Evolutionary conservation across 805 yeast genomes (phyloP).

Genomic region (Barnettozyma pratensis): DNA sequence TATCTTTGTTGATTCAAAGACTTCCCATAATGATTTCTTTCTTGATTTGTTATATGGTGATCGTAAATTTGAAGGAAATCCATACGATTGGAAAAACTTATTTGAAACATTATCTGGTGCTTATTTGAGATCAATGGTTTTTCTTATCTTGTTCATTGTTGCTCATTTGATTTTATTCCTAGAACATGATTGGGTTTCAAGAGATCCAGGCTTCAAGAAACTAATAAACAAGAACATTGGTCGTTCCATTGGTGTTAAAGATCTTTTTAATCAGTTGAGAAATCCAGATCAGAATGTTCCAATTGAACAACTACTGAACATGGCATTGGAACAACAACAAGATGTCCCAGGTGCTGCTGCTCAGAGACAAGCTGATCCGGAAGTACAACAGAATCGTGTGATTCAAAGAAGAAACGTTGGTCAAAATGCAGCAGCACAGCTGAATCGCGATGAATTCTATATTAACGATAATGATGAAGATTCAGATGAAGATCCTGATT

Average conservation of each 20-base stretch:
- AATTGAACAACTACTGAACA: no score
- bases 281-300: neutral
- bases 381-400: no score
- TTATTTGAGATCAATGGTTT: slow-evolving; percentile 25
- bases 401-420: no score
- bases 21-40: slow-evolving; percentile 34
- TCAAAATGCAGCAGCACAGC: no score
- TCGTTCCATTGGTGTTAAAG: slow-evolving; percentile 16
- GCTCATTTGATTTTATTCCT: slow-evolving; percentile 44
- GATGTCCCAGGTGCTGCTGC: no score
- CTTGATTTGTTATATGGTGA: slow-evolving; percentile 24
- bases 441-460: no score
- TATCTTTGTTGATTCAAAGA: slow-evolving; percentile 48
- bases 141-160: slow-evolving; percentile 35
- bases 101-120: slow-evolving; percentile 4
- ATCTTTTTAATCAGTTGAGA: neutral
- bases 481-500: slow-evolving; percentile 23
- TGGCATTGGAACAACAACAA: no score
- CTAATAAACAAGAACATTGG: slow-evolving; percentile 59
- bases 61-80: slow-evolving; percentile 12
- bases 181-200: slow-evolving; percentile 65
- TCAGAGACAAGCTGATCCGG: no score
- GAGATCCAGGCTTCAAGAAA: slow-evolving; percentile 63
- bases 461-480: neutral
- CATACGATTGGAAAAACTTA: slow-evolving; percentile 10